A percentile compares a stretch with the other conserved stretches of the same genome.
Conservation (phyloP, 108 stramenopile species). For the Aurantiochytrium sp. region DNA sequence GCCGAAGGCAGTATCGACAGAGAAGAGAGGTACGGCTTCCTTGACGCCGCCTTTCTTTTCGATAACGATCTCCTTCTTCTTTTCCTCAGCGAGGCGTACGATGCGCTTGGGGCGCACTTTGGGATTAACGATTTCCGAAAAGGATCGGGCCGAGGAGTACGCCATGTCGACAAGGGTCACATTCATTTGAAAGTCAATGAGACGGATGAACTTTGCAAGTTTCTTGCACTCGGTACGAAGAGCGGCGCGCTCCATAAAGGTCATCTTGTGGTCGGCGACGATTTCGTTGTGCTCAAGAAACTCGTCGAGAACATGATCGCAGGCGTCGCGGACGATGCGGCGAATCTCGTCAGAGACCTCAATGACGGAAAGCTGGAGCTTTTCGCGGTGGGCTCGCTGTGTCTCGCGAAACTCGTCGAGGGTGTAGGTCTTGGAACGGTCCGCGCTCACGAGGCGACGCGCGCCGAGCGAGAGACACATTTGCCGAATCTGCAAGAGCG, state of each 20-base stretch:
- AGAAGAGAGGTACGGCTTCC: not conserved
- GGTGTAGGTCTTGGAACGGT: constrained; percentile 27
- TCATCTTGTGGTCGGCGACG: constrained; percentile 57
- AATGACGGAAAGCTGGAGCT: not conserved
- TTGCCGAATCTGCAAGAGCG: constrained; percentile 31
- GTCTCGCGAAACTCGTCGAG: constrained; percentile 39
- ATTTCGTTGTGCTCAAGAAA: constrained; percentile 48
- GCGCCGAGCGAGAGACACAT: constrained; percentile 34
- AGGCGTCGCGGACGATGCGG: constrained; percentile 38
- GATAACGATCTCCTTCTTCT: not conserved
- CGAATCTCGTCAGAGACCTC: constrained; percentile 20
- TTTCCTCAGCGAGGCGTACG: not conserved
- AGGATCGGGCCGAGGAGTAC: not conserved
- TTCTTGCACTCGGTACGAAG: constrained; percentile 53
- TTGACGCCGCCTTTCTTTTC: not conserved
- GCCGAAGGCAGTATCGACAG: not conserved
- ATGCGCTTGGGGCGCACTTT: not conserved
- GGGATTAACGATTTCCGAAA: not conserved
- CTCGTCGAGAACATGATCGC: constrained; percentile 53
- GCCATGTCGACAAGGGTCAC: constrained; percentile 49
- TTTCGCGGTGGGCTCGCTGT: constrained; percentile 36
- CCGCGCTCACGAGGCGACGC: constrained; percentile 29
- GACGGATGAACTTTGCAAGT: constrained; percentile 47
- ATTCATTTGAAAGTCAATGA: constrained; percentile 48
- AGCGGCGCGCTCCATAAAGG: constrained; percentile 60